Conservation (phyloP, 345 rosid genomes). For the Hevea brasiliensis region DNA sequence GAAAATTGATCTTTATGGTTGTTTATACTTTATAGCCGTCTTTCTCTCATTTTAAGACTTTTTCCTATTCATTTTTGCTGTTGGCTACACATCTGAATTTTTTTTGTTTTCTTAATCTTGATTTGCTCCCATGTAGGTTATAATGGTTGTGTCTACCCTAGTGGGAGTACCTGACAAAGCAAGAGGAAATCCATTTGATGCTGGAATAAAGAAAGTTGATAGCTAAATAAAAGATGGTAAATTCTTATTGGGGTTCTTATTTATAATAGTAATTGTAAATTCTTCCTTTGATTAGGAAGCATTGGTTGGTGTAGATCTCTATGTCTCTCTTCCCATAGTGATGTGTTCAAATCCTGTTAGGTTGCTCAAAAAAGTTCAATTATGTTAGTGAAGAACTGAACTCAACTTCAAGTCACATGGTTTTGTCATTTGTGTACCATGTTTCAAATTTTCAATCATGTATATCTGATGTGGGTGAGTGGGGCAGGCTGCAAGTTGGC, state of each 20-base stretch:
- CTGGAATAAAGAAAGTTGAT: not conserved
- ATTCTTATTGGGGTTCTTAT: not conserved
- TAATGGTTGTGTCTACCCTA: conserved; percentile 54
- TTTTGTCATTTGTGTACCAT: not conserved
- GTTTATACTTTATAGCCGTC: not conserved
- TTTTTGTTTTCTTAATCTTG: not conserved
- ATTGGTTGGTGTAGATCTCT: not conserved
- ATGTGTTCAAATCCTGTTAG: not conserved
- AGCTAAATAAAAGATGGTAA: conserved; percentile 20
- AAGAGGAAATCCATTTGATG: not conserved
- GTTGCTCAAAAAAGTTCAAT: not conserved
- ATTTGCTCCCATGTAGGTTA: conserved; percentile 44
- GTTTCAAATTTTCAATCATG: not conserved
- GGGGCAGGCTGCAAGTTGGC: not conserved
- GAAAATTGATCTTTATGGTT: not conserved
- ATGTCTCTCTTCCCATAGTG: no score
- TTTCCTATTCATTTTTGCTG: not conserved
- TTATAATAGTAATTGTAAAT: conserved; percentile 21
- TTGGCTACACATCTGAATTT: not conserved
- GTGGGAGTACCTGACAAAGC: conserved; percentile 49
- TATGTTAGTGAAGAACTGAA: not conserved
- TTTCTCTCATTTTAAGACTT: no score
- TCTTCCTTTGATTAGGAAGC: conserved; percentile 12
- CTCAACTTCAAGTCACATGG: not conserved
- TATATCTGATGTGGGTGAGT: not conserved